A percentile compares a stretch with the other conserved stretches of the same genome.
Evolutionary conservation across 768 basidiomycete species (phyloP).

Genomic region (Leccinellum luteum): DNA sequence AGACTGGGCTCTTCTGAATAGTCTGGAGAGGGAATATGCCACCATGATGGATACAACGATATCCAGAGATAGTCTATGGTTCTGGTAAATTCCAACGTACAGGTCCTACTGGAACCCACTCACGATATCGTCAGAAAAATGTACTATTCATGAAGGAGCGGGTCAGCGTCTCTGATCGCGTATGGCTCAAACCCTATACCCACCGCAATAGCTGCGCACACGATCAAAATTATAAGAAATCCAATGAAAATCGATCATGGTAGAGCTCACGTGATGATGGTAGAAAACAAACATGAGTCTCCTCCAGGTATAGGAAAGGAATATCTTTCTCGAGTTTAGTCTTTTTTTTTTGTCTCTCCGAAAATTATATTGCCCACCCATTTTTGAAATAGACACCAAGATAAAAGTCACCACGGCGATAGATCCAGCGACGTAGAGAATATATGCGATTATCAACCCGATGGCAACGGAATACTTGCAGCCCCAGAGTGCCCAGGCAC

Average conservation of each 20-base stretch:
- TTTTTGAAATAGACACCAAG: neutral
- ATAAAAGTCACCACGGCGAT: neutral
- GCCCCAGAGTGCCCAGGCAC: slow-evolving; percentile 20
- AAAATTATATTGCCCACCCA: neutral
- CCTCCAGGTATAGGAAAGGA: neutral
- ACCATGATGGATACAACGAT: neutral
- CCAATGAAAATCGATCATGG: neutral
- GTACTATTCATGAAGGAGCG: slow-evolving; percentile 1
- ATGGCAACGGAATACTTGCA: slow-evolving; percentile 2
- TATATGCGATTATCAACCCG: slow-evolving; percentile 9
- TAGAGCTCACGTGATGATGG: neutral
- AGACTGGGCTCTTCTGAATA: neutral
- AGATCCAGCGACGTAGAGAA: slow-evolving; percentile 1
- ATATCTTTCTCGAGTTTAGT: neutral
- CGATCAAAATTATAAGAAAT: neutral
- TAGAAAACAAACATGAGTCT: neutral
- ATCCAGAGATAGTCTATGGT: neutral
- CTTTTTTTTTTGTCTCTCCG: too few relatives aligned
- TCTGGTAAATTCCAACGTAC: neutral
- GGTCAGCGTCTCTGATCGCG: too few relatives aligned
- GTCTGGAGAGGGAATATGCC: slow-evolving; percentile 1
- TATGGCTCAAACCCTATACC: neutral
- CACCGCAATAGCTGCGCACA: neutral
- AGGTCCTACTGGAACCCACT: neutral
- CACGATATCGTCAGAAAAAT: neutral